Base-by-base conservation (phyloP, 31 red algal genomes). In the Endocladia muricata region DNA sequence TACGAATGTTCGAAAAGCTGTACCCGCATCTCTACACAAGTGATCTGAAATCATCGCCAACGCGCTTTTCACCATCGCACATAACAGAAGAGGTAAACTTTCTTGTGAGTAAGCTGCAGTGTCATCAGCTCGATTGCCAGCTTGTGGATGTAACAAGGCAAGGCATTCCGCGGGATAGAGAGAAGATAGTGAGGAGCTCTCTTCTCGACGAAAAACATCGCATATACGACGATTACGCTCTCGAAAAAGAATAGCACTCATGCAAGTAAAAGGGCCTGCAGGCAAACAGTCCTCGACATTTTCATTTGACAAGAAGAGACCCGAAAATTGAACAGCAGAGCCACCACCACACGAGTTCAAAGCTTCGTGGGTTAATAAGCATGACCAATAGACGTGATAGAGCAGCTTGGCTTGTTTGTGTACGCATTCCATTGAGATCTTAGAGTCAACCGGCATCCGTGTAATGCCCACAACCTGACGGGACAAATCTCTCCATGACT, bases 121-220 rank as follows among this genome's bases (percentile, higher is more conserved):
- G 9, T 44, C 33, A 25, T 84, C 80, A 22, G 22, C 23, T 57
- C 11, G 71, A 3, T 28, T 56, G 15, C 43, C 43, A 9, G 35
- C 37, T 43, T 51, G 71, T n/a, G 71, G 71, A 68, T 83, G 67
- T 30, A 76, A 63, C 2, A 90, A 42, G 21, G 78, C 35, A 4
- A 77, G 8, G 51, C 86, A 90, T 55, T 90, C 78, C 29, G 78
- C 37, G 25, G 68, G 60, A 52, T 78, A 90, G 15, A 90, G 63
- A 9, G 73, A 60, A 28, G 55, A 61, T 22, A 77, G 32, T 26
- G 78, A 42, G 1, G 67, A 36, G 2, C 59, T 38, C 37, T 47
- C 13, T 52, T 61, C 65, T 5, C 32, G 26, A 49, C 66, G 4
- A 9, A 90, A 7, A 31, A 19, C n/a, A 13, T 68, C 59, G 41